Percentiles rank a stretch among this genome's conserved stretches.
Conservation (phyloP, 805 yeast genomes). For the Pichia phayaonensis region DNA sequence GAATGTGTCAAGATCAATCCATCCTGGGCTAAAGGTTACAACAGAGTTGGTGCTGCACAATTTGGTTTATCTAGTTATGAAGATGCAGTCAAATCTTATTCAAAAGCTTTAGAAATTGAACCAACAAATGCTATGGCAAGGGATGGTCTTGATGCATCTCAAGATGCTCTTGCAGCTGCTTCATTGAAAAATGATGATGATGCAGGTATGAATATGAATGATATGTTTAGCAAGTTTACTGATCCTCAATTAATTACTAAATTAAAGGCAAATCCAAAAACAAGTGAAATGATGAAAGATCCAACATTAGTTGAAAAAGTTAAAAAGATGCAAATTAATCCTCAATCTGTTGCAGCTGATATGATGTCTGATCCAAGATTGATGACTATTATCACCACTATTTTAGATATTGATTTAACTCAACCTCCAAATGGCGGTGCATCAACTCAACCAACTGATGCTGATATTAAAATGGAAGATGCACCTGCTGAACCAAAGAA, state of each 20-base stretch:
- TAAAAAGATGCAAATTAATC: constrained; percentile 54
- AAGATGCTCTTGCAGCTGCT: constrained; percentile 40
- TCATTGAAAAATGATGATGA: constrained; percentile 15
- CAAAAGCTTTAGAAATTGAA: constrained; percentile 76
- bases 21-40: constrained; percentile 92
- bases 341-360: constrained; percentile 62
- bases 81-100: constrained; percentile 63
- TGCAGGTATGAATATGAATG: constrained; percentile 48
- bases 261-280: constrained; percentile 76
- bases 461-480: constrained; percentile 32
- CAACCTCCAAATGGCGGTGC: constrained; percentile 25
- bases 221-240: constrained; percentile 45
- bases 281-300: constrained; percentile 80
- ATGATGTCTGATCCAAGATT: constrained; percentile 76
- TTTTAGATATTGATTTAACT: constrained; percentile 69
- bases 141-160: constrained; percentile 68
- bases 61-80: constrained; percentile 79
- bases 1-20: constrained; percentile 76
- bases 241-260: constrained; percentile 75
- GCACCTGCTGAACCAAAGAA: constrained; percentile 18
- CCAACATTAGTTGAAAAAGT: constrained; percentile 74
- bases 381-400: constrained; percentile 79
- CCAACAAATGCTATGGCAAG: constrained; percentile 78
- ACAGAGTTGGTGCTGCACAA: constrained; percentile 88
- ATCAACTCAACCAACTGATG: constrained; percentile 15